These are phyloP conservation scores for Syzygium malaccense DNA, from an alignment of 441 rosid genomes.

Conservation along the genomic window DNA sequence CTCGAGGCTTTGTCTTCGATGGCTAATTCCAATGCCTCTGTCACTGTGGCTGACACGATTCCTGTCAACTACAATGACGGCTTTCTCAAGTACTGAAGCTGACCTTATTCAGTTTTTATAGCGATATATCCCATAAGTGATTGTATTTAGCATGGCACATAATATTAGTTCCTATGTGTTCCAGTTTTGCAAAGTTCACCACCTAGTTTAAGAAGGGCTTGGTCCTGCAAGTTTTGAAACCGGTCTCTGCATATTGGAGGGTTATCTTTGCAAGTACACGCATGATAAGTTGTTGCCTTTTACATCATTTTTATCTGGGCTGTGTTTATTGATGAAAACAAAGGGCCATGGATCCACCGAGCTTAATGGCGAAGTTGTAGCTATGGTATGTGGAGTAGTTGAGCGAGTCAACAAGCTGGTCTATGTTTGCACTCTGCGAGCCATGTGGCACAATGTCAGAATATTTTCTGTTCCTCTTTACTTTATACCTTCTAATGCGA, in stretches of 20 bases:
- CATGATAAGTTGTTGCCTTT: neutral
- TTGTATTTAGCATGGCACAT: neutral
- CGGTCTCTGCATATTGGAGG: neutral
- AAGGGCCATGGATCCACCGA: constrained; percentile 89
- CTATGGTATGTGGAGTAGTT: constrained; percentile 88
- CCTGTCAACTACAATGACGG: constrained; percentile 78
- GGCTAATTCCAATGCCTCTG: constrained; percentile 54
- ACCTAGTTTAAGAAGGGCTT: neutral
- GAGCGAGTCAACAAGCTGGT: constrained; percentile 89
- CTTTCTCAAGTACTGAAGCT: constrained; percentile 60
- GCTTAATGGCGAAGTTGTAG: constrained; percentile 68
- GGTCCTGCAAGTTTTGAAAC: neutral
- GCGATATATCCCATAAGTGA: neutral
- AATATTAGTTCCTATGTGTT: neutral
- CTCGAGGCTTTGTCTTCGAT: constrained; percentile 56
- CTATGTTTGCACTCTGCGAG: constrained; percentile 72
- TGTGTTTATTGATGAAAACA: constrained; percentile 10
- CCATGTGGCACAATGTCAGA: constrained; percentile 34
- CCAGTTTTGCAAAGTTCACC: neutral
- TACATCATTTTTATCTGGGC: neutral
- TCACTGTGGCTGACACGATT: constrained; percentile 68
- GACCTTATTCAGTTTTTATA: neutral
- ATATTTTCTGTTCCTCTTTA: neutral
- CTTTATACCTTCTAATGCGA: neutral
- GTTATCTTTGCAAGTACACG: neutral